Conservation (phyloP, 176 grass and related monocot species). For the Oropetium thomaeum region DNA sequence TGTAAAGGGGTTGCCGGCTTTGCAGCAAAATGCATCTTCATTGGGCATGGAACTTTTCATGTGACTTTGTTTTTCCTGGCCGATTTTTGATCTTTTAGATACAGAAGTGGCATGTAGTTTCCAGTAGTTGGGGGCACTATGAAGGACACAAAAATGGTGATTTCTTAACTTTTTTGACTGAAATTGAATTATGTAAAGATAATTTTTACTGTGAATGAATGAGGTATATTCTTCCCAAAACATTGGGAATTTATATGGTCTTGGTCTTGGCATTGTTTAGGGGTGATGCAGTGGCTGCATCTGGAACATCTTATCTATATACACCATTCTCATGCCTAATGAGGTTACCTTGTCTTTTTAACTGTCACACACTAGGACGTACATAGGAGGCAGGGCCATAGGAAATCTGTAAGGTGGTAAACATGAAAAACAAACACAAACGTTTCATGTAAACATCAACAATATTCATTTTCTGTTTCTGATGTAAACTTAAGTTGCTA, state of each 20-base stretch:
- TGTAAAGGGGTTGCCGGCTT: not conserved
- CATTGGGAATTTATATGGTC: not conserved
- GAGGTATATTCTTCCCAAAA: not conserved
- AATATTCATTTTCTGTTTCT: slow-evolving; percentile 3
- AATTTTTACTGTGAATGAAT: not conserved
- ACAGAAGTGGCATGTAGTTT: not conserved
- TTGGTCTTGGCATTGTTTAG: not conserved
- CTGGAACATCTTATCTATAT: slow-evolving; percentile 7
- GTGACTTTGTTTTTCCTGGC: not conserved
- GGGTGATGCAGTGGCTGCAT: not conserved
- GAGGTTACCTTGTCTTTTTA: slow-evolving; percentile 8
- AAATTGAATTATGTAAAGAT: not conserved
- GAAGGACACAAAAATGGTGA: not conserved
- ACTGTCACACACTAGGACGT: not conserved
- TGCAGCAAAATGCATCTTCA: not conserved
- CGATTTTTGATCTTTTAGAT: not conserved
- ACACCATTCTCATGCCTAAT: not conserved
- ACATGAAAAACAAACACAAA: not conserved
- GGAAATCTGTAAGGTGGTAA: not conserved
- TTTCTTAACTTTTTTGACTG: not conserved
- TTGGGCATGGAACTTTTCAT: not conserved
- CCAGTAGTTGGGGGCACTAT: not conserved
- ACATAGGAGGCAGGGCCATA: not conserved
- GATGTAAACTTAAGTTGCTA: slow-evolving; percentile 10
- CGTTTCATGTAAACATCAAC: not conserved